Conservation (phyloP, 257 asterid genomes). For the Euphrasia confusa region DNA sequence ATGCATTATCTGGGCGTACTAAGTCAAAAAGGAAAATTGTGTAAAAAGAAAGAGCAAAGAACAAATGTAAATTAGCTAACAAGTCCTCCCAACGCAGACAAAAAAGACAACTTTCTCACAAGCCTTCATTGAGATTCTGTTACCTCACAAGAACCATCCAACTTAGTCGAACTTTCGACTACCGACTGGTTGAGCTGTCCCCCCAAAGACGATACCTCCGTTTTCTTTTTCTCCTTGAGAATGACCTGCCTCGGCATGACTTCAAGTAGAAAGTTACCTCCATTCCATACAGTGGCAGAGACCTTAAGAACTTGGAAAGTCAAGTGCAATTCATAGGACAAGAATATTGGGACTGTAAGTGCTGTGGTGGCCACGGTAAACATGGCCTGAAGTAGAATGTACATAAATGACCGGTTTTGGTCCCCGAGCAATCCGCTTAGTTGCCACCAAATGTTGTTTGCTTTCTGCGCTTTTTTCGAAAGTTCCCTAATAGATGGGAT, state of each 20-base stretch:
- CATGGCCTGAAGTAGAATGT: slow-evolving; percentile 72
- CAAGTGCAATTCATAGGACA: slow-evolving; percentile 64
- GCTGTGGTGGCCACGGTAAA: slow-evolving; percentile 90
- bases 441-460: slow-evolving; percentile 91
- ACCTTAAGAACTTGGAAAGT: slow-evolving; percentile 81
- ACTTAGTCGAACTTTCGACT: slow-evolving; percentile 18
- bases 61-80: slow-evolving; percentile 15
- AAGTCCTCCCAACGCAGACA: not conserved
- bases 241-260: slow-evolving; percentile 95
- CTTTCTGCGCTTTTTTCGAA: slow-evolving; percentile 90
- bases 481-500: slow-evolving; percentile 53
- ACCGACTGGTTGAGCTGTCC: slow-evolving; percentile 22
- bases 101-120: slow-evolving; percentile 19
- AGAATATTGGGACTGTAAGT: slow-evolving; percentile 79
- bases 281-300: slow-evolving; percentile 86
- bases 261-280: slow-evolving; percentile 87
- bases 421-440: slow-evolving; percentile 89
- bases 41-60: not conserved
- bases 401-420: slow-evolving; percentile 86
- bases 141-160: slow-evolving; percentile 24
- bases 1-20: not conserved
- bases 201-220: slow-evolving; percentile 44
- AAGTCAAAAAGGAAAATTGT: not conserved
- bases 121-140: slow-evolving; percentile 23
- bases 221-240: slow-evolving; percentile 72